Base-by-base conservation (phyloP, 2,329 filamentous ascomycete genomes). In the Venturia asperata region DNA sequence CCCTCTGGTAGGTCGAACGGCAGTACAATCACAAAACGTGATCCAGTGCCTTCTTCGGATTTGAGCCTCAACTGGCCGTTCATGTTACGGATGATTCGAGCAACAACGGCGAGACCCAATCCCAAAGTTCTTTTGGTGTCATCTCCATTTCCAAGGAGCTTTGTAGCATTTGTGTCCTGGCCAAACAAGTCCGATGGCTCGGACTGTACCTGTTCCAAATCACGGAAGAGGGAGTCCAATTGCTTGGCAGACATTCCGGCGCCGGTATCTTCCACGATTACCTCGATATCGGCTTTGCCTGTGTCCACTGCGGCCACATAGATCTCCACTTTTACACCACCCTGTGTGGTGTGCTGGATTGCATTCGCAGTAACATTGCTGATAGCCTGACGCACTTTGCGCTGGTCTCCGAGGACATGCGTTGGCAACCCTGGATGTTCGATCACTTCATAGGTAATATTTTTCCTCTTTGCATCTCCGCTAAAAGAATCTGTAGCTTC, bases 351-450 rank as follows among this genome's bases (percentile, higher is more conserved):
- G 70, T 93, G 85, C 69, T 94, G 86, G 27, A 96, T 85, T 0
- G 92, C 92, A 71, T 96, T 96, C 11, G 91, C 89, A 0, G 87
- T 89, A 30, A 96, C 78, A 67, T 96, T 96, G 2, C 88, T 87
- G 24, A 96, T 85, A 0, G 87, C 89, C 72, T 96, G 91, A 10
- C 92, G 83, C n/a, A 96, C 83, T 60, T 88, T 85, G 63, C 90
- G 82, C 69, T 89, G 87, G 72, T 96, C 92, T 4, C 92, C 92
- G 62, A 90, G 81, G 0, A 96, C 90, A 30, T 82, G 80, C 19
- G 77, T 78, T 2, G 92, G 92, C 19, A 96, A 71, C 0, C 87
- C 88, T 0, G 86, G 82, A 66, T 90, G 84, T 64, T 88, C 80
- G 15, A 83, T 76, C 6, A 93, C 82, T 42, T 88, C 80, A 71